phyloP scores from a whole-genome alignment of 1,284 basidiomycete genomes.

The Cerioporus squamosus region DNA sequence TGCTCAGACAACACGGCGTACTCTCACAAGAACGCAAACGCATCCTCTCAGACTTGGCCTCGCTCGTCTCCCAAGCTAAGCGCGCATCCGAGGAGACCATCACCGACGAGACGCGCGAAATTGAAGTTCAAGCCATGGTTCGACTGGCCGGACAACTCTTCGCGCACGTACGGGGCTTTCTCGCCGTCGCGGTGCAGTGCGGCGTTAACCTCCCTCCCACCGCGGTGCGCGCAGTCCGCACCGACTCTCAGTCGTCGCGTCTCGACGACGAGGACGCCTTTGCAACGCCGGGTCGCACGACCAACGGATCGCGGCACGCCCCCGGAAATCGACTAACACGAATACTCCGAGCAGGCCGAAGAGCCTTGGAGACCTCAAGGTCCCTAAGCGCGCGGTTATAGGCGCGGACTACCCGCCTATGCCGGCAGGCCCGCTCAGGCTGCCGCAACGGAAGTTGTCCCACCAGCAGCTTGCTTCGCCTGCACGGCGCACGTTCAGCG shows the following conservation, averaged over 20 bases:
- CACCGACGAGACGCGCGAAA: conserved; percentile 53
- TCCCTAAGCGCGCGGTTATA: conserved; percentile 32
- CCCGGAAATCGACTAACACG: conserved; percentile 31
- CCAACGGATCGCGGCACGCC: conserved; percentile 30
- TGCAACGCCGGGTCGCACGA: conserved; percentile 22
- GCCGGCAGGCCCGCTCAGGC: conserved; percentile 28
- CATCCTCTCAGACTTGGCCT: conserved; percentile 83
- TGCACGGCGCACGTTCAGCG: conserved; percentile 17
- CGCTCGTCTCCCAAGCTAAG: conserved; percentile 85
- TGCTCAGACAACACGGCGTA: conserved; percentile 68
- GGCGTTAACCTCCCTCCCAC: conserved; percentile 76
- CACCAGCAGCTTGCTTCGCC: conserved; percentile 22
- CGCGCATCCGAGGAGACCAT: conserved; percentile 66
- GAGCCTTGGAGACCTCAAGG: conserved; percentile 59
- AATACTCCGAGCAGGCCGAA: conserved; percentile 48
- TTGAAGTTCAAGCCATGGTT: conserved; percentile 75
- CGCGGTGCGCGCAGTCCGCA: conserved; percentile 40
- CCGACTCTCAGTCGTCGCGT: conserved; percentile 40
- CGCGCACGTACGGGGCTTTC: conserved; percentile 70
- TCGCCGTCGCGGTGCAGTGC: conserved; percentile 78
- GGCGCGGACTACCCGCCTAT: conserved; percentile 29
- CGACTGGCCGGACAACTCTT: conserved; percentile 76
- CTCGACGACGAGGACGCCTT: conserved; percentile 26
- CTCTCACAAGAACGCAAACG: conserved; percentile 82
- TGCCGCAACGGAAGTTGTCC: conserved; percentile 20